Conservation (phyloP, 1,139 yeast species). For the Yamadazyma membranifaciens region DNA sequence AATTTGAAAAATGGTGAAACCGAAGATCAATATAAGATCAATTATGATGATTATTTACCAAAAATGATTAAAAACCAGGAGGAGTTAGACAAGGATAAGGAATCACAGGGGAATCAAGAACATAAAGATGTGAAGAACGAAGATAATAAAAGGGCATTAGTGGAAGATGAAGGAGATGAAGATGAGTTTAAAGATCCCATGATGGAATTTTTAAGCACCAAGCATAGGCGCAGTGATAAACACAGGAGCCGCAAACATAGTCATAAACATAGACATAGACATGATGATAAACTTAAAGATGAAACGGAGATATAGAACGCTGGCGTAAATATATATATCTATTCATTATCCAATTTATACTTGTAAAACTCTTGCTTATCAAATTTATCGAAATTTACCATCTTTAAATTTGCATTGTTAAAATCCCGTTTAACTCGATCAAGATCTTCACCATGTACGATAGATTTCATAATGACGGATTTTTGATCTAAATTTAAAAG, state of each 20-base stretch:
- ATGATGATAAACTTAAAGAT: background rate
- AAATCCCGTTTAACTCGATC: conserved; percentile 19
- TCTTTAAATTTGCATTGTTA: conserved; percentile 29
- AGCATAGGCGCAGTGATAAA: conserved; percentile 1
- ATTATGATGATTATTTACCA: conserved; percentile 26
- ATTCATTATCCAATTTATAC: conserved; percentile 14
- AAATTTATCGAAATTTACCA: conserved; percentile 26
- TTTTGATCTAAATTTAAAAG: conserved; percentile 25
- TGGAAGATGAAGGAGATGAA: conserved; percentile 17
- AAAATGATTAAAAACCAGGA: conserved; percentile 5
- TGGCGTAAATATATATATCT: conserved; percentile 1
- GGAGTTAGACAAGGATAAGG: background rate
- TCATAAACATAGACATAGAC: conserved; percentile 1
- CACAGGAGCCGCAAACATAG: conserved; percentile 2
- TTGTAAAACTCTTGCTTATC: conserved; percentile 33
- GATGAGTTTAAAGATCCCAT: conserved; percentile 17
- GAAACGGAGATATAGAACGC: background rate
- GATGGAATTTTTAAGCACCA: conserved; percentile 8
- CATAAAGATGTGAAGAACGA: conserved; percentile 6
- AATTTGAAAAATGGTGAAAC: conserved; percentile 52
- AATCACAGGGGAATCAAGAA: conserved; percentile 13
- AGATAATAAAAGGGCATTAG: background rate
- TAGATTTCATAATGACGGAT: conserved; percentile 25
- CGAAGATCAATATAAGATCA: conserved; percentile 40
- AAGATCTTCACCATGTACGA: conserved; percentile 19